Evolutionary conservation across 1,284 basidiomycete species (phyloP).

Genomic region (Apiotrichum sp.): DNA sequence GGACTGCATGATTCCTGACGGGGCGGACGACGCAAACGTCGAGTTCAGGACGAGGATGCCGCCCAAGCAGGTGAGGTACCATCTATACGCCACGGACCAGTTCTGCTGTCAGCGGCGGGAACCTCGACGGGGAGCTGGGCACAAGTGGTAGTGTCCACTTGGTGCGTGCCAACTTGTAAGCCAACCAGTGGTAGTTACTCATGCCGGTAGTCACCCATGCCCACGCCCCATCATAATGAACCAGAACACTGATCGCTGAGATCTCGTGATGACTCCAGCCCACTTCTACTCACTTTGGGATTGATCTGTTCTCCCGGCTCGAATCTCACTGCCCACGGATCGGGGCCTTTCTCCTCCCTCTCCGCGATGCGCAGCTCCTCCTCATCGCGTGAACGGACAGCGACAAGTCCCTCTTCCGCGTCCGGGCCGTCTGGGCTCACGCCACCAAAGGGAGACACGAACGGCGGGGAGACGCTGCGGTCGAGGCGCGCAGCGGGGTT

Average conservation of each 20-base stretch:
- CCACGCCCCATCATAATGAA: too few relatives aligned
- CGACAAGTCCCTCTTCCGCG: conserved; percentile 36
- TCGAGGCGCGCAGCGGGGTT: not conserved
- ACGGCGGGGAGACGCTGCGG: conserved; percentile 15
- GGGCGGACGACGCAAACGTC: conserved; percentile 47
- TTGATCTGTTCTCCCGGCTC: conserved; percentile 43
- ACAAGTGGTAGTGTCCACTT: too few relatives aligned
- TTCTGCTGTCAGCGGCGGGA: conserved; percentile 47
- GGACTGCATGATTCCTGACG: conserved; percentile 38
- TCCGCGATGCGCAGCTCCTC: conserved; percentile 30
- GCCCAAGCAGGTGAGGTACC: conserved; percentile 59
- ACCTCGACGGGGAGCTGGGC: too few relatives aligned
- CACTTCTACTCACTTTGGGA: conserved; percentile 36
- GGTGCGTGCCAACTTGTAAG: too few relatives aligned
- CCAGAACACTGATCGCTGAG: too few relatives aligned
- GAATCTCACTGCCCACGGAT: conserved; percentile 42
- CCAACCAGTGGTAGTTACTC: too few relatives aligned
- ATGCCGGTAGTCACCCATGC: too few relatives aligned
- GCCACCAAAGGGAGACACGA: conserved; percentile 35
- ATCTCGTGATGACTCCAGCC: not conserved
- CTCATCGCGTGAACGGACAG: conserved; percentile 37
- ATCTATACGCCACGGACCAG: conserved; percentile 56
- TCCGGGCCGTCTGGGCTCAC: conserved; percentile 32
- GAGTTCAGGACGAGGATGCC: conserved; percentile 65
- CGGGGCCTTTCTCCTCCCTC: conserved; percentile 30